Percentiles rank a stretch among this genome's conserved stretches.
These are phyloP conservation scores for Asclepias syriaca DNA, from an alignment of 257 asterid genomes.

Conservation along the genomic window DNA sequence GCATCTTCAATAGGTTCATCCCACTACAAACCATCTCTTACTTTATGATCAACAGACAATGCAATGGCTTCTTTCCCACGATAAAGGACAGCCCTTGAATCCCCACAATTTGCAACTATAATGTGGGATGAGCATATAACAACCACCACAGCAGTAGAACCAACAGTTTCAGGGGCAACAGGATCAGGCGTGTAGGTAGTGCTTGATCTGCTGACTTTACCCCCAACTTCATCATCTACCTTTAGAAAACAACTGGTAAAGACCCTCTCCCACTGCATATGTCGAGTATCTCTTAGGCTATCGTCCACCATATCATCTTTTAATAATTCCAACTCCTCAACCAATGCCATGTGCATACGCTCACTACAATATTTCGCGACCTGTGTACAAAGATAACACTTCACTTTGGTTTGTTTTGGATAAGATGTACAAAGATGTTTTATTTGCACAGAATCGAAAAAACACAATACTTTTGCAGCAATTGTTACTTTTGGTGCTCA, in stretches of 20 bases:
- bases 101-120: slow-evolving; percentile 78
- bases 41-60: slow-evolving; percentile 69
- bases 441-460: not conserved
- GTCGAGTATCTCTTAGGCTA: slow-evolving; percentile 41
- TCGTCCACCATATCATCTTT: slow-evolving; percentile 34
- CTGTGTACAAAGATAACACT: slow-evolving; percentile 26
- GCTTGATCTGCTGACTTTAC: slow-evolving; percentile 34
- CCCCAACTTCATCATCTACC: slow-evolving; percentile 78
- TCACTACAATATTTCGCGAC: slow-evolving; percentile 77
- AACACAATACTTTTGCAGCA: not conserved
- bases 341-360: slow-evolving; percentile 59
- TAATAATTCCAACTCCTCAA: slow-evolving; percentile 42
- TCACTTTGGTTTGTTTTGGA: not conserved
- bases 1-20: not conserved
- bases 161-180: slow-evolving; percentile 71
- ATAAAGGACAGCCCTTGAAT: slow-evolving; percentile 77
- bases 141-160: slow-evolving; percentile 84
- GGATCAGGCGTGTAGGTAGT: slow-evolving; percentile 35
- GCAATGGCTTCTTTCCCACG: slow-evolving; percentile 85
- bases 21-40: slow-evolving; percentile 17
- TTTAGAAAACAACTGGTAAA: slow-evolving; percentile 59
- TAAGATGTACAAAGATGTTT: no score
- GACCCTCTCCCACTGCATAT: slow-evolving; percentile 58
- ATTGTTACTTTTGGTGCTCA: not conserved
- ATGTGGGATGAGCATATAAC: slow-evolving; percentile 74